Evolutionary conservation across 257 asterid species (phyloP), one percentile per base, ranked within the genome.

Genomic region (Euphrasia confusa): DNA sequence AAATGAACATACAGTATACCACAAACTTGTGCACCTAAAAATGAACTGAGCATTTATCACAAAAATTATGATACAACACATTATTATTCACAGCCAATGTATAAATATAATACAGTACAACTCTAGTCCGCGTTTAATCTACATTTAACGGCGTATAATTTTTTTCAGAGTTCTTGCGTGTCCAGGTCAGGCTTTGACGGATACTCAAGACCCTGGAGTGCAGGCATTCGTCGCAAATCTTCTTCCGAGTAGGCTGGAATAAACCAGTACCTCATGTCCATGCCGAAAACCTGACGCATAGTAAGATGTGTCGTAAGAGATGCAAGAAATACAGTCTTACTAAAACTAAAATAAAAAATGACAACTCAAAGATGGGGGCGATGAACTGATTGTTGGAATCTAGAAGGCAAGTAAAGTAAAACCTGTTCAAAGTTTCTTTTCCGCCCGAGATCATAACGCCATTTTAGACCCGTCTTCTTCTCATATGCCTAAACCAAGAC

Each of bases 361-460:
- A 8, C 54, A 48, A 48, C 4, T 0, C 21, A n/a, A 48, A 10
- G 10, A 55, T 7, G n/a, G 12, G 12, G 18, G 10, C 24, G 60
- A 11, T 55, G 28, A 5, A 30, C 33, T 30, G 33, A 30, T 30
- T 30, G 12, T 24, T 35, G 72, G 63, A 64, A 60, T 63, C 32
- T 59, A 50, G 33, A 54, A 67, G 58, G 57, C 27, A 10, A 59
- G 33, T 30, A 30, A 30, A 30, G 33, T 30, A 30, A 30, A 40
- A 82, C 94, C 90, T 85, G 90, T 77, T 85, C 94, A 28, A 92
- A 86, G 76, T 92, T 92, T 75, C 87, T 83, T 75, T 92, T 63
- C 12, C 94, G 80, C 59, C 97, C 97, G 67, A 89, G 92, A 80
- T 92, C 98, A 77, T 89, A 92, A 15, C 90, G 93, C 98, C 98